Percentiles rank a stretch among this genome's conserved stretches.
Evolutionary conservation across 164 flowering plant species (phyloP).

Genomic region (Akebia trifoliata): DNA sequence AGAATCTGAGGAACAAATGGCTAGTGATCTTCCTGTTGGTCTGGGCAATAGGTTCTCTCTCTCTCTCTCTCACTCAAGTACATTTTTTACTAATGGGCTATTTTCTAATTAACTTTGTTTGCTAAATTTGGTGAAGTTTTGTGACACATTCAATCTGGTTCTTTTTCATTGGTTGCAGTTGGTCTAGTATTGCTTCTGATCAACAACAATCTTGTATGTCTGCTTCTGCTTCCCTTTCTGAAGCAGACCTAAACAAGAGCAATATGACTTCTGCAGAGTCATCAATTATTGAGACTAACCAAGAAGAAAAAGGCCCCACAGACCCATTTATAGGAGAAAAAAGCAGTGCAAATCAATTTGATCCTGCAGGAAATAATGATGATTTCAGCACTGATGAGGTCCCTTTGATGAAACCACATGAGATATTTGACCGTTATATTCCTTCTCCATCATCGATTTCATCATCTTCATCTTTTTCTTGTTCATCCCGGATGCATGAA

Average conservation of each 20-base stretch:
- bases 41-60: slow-evolving; percentile 60
- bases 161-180: slow-evolving; percentile 29
- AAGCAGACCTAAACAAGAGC: slow-evolving; percentile 42
- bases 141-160: neutral
- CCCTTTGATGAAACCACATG: slow-evolving; percentile 56
- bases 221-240: no score
- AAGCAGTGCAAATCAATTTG: slow-evolving; percentile 6
- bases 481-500: no score
- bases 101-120: neutral
- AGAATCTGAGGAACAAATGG: slow-evolving; percentile 58
- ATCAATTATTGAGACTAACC: slow-evolving; percentile 9
- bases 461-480: slow-evolving; percentile 26
- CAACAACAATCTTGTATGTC: slow-evolving; percentile 64
- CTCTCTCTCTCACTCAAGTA: neutral
- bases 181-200: slow-evolving; percentile 74
- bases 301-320: neutral
- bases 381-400: slow-evolving; percentile 64
- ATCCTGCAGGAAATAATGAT: slow-evolving; percentile 10
- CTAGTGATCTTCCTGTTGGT: slow-evolving; percentile 61
- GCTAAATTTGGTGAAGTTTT: neutral
- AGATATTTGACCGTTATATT: slow-evolving; percentile 35
- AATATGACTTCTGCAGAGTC: slow-evolving; percentile 19
- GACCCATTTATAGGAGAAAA: slow-evolving; percentile 11
- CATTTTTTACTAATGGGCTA: neutral
- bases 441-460: slow-evolving; percentile 25